These are phyloP conservation scores for Termitomyces sp. DNA, from an alignment of 768 basidiomycete species.

Conservation along the genomic window DNA sequence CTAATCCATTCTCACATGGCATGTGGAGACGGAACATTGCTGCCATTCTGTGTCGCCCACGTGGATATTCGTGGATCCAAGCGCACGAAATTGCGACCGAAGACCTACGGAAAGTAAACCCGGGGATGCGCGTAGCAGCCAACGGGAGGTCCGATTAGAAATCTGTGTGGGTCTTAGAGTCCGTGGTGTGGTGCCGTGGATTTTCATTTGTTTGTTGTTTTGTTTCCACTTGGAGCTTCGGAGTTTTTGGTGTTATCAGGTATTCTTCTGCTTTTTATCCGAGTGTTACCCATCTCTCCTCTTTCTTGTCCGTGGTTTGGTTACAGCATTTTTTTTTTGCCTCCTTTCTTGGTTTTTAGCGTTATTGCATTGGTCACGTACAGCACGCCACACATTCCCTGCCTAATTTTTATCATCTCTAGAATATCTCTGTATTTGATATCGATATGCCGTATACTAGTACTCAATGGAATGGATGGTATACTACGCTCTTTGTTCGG, in stretches of 20 bases:
- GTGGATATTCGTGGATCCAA: conserved; percentile 79
- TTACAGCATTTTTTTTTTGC: too few relatives aligned
- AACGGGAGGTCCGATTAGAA: conserved; percentile 7
- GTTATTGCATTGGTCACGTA: not conserved
- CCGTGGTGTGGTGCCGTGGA: too few relatives aligned
- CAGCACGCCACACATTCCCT: conserved; percentile 3
- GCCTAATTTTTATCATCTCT: not conserved
- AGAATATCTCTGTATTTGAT: not conserved
- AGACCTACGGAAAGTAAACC: conserved; percentile 76
- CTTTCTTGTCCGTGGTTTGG: too few relatives aligned
- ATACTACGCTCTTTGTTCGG: not conserved
- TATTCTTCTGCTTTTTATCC: not conserved
- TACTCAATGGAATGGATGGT: not conserved
- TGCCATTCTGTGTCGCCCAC: conserved; percentile 77
- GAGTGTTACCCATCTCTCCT: not conserved
- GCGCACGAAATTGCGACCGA: conserved; percentile 57
- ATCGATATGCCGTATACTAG: not conserved
- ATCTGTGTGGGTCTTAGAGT: not conserved
- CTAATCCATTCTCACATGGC: conserved; percentile 87
- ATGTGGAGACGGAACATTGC: conserved; percentile 72
- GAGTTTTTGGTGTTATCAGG: not conserved
- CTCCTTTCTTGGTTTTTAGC: not conserved
- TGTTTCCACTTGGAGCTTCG: not conserved
- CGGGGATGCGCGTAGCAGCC: conserved; percentile 38
- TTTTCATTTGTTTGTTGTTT: not conserved